Percentiles rank a stretch among this genome's conserved stretches.
These are phyloP conservation scores for Sporisorium scitamineum DNA, from an alignment of 1,284 basidiomycete genomes.

Conservation along the genomic window DNA sequence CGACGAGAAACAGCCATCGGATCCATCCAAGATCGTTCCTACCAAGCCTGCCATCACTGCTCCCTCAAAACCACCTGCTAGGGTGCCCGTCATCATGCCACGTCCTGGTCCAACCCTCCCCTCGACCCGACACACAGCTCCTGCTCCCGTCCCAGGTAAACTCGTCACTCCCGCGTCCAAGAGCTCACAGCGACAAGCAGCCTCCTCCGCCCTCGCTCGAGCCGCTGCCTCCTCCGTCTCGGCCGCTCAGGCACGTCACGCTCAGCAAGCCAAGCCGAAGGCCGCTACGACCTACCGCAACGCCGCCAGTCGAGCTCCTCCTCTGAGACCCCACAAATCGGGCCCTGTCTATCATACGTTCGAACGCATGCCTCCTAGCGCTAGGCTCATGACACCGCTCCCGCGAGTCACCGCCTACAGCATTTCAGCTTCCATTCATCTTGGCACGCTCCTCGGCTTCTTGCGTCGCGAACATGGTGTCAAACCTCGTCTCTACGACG, in stretches of 20 bases:
- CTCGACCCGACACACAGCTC: constrained; percentile 33
- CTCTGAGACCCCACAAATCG: constrained; percentile 43
- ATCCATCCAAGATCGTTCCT: not conserved
- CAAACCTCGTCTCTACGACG: constrained; percentile 87
- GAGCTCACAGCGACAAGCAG: constrained; percentile 40
- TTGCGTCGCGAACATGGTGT: constrained; percentile 94
- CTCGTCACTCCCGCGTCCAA: constrained; percentile 37
- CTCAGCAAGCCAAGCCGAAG: constrained; percentile 33
- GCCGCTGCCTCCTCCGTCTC: constrained; percentile 47
- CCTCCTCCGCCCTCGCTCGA: constrained; percentile 48
- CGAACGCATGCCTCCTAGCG: constrained; percentile 64
- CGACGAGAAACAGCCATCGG: constrained; percentile 20
- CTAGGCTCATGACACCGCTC: constrained; percentile 57
- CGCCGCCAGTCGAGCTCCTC: constrained; percentile 42
- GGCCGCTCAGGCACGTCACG: constrained; percentile 37
- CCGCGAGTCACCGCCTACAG: constrained; percentile 76
- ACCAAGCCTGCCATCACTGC: constrained; percentile 9
- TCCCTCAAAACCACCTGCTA: constrained; percentile 44
- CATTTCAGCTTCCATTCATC: constrained; percentile 76
- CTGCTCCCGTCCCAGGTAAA: constrained; percentile 37
- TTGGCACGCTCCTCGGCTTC: constrained; percentile 72
- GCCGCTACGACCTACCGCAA: constrained; percentile 38
- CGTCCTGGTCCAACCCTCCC: constrained; percentile 38
- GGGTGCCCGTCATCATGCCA: constrained; percentile 43
- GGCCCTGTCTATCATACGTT: constrained; percentile 67